Evolutionary conservation across 805 yeast genomes (phyloP).

Genomic region (Diddensiella santjacobensis): DNA sequence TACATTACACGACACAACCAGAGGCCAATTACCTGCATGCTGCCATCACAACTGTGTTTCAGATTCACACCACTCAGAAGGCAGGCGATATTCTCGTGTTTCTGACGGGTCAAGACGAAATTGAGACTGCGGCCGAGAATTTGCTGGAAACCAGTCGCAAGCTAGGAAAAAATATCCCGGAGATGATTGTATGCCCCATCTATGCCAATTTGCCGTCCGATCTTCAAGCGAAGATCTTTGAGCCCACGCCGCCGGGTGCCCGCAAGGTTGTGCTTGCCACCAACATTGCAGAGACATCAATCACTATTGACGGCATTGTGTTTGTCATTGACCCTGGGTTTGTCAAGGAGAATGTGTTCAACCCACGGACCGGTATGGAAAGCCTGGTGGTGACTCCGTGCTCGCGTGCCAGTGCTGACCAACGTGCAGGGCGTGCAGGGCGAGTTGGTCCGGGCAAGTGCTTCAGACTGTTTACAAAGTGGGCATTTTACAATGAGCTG

Average conservation of each 20-base stretch:
- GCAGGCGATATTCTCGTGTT: slow-evolving; percentile 87
- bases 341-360: slow-evolving; percentile 85
- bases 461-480: slow-evolving; percentile 82
- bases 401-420: slow-evolving; percentile 93
- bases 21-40: slow-evolving; percentile 84
- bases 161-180: slow-evolving; percentile 59
- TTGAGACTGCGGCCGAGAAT: slow-evolving; percentile 72
- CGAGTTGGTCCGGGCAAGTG: slow-evolving; percentile 96
- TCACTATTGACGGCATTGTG: slow-evolving; percentile 89
- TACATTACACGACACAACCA: slow-evolving; percentile 73
- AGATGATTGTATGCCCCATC: slow-evolving; percentile 76
- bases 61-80: slow-evolving; percentile 76
- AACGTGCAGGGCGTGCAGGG: slow-evolving; percentile 96
- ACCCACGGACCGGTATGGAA: slow-evolving; percentile 88
- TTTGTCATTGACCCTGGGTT: slow-evolving; percentile 95
- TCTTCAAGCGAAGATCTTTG: slow-evolving; percentile 83
- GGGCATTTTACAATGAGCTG: slow-evolving; percentile 75
- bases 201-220: slow-evolving; percentile 91
- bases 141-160: slow-evolving; percentile 60
- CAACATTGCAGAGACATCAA: slow-evolving; percentile 94
- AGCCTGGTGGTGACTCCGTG: slow-evolving; percentile 78
- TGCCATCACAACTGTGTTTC: slow-evolving; percentile 77
- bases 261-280: slow-evolving; percentile 93
- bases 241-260: slow-evolving; percentile 76
- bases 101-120: slow-evolving; percentile 92